These are phyloP conservation scores for Wickerhamomyces kurtzmanii DNA, from an alignment of 805 yeast genomes.

Conservation along the genomic window DNA sequence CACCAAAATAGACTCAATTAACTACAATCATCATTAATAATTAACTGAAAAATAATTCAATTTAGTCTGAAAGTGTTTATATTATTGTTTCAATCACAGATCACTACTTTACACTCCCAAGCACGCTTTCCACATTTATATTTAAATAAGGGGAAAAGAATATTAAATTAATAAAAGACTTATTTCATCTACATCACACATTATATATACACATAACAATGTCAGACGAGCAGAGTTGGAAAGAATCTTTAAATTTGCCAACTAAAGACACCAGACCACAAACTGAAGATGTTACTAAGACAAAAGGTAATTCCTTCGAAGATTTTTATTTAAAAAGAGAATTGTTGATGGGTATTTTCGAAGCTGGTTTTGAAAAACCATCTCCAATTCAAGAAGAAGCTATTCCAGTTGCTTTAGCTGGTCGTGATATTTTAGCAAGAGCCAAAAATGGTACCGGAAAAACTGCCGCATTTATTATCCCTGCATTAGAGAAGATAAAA, in stretches of 20 bases:
- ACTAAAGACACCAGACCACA: conserved; percentile 88
- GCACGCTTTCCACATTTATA: too few species aligned
- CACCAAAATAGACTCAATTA: too few species aligned
- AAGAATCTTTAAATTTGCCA: conserved; percentile 63
- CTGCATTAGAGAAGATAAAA: conserved; percentile 81
- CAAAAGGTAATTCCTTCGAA: conserved; percentile 87
- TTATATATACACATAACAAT: conserved; percentile 8
- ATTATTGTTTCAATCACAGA: too few species aligned
- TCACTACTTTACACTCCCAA: too few species aligned
- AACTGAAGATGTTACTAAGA: conserved; percentile 89
- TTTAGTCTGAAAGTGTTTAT: too few species aligned
- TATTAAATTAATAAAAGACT: too few species aligned
- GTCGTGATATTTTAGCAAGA: conserved; percentile 93
- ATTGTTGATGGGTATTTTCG: conserved; percentile 94
- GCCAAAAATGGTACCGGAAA: conserved; percentile 99
- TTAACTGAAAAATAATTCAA: too few species aligned
- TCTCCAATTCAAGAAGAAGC: conserved; percentile 97
- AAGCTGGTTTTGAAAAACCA: conserved; percentile 97
- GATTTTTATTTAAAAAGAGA: conserved; percentile 89
- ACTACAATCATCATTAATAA: too few species aligned
- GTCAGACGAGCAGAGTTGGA: conserved; percentile 65
- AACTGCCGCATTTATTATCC: conserved; percentile 95
- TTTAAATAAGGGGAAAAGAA: too few species aligned
- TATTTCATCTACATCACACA: too few species aligned
- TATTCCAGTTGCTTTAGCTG: conserved; percentile 90